These are phyloP conservation scores for Posidonia australis DNA, from an alignment of 106 monocot species.

Conservation along the genomic window DNA sequence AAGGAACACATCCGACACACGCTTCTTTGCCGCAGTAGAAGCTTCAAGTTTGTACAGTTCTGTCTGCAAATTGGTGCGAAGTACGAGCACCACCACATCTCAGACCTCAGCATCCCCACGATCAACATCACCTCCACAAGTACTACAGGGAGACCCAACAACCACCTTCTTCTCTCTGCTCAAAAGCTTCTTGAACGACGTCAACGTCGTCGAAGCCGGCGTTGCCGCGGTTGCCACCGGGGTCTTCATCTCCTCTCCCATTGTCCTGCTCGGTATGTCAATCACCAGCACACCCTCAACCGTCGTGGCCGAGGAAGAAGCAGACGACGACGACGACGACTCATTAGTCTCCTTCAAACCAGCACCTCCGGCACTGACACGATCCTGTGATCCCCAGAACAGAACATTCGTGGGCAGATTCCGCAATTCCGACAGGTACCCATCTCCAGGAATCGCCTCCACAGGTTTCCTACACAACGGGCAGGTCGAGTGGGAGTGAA, in stretches of 20 bases:
- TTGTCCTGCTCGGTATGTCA: not conserved
- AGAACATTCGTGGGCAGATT: not conserved
- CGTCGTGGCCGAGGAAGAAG: not conserved
- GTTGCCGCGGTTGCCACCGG: not conserved
- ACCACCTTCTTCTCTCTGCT: not conserved
- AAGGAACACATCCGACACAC: no score
- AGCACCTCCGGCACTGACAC: not conserved
- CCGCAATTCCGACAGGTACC: not conserved
- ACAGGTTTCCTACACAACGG: conserved; percentile 1
- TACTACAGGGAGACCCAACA: not conserved
- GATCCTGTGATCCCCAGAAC: not conserved
- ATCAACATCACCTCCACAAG: not conserved
- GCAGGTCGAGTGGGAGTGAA: not conserved
- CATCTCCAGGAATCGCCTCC: not conserved
- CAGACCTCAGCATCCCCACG: no score
- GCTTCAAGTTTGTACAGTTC: no score
- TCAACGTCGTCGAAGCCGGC: not conserved
- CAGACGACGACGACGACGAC: no score
- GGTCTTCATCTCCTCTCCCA: not conserved
- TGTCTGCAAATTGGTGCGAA: no score
- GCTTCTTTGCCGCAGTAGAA: no score
- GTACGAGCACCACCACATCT: no score
- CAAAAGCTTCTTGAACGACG: not conserved
- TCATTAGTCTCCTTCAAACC: not conserved
- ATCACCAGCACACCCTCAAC: not conserved